Evolutionary conservation across 257 asterid genomes (phyloP), one percentile per base, ranked within the genome.

Genomic region (Solanum commersonii): DNA sequence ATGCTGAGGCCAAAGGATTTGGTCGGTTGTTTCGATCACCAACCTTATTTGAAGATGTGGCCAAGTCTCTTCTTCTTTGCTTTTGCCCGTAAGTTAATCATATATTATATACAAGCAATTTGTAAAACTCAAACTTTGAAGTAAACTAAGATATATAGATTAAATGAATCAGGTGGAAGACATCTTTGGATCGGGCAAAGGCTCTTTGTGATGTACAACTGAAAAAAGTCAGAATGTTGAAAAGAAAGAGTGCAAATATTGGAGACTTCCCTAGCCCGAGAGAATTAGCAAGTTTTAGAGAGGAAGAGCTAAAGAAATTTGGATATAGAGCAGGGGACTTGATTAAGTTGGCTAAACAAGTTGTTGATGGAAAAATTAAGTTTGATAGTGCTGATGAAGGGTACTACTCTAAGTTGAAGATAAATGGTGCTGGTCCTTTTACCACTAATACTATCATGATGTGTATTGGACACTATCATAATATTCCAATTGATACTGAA

Each of bases 11-110:
- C 16, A 60, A 72, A 5, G 93, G 93, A 2, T 93, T 92, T 83
- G 95, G 92, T 73, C 89, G 95, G 5, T 68, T 91, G 37, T 92
- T 94, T 70, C 93, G 95, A 29, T 90, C 95, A 1, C 95, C 95
- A 9, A 88, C 94, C 1, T 79, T 93, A 42, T 93, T 93, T 49
- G 97, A 94, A 89, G 95, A 94, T 74, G 86, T 90, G 31, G 90
- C 92, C 86, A 94, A 93, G 89, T 91, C 93, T 20, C 8, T 94
- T 35, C 94, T 94, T 23, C 94, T 94, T 38, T 89, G 93, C 29
- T 71, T 63, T 72, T 90, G 89, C 88, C 10, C 88, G 94, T 94
- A 90, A 33, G 88, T 20, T 18, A 20, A 20, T 56, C 25, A 56
- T 56, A 56, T 56, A 56, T 52, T 18, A 52, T 18, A 52, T 18